Conservation (phyloP, 2,329 filamentous ascomycete genomes). For the Phyllachora maydis region DNA sequence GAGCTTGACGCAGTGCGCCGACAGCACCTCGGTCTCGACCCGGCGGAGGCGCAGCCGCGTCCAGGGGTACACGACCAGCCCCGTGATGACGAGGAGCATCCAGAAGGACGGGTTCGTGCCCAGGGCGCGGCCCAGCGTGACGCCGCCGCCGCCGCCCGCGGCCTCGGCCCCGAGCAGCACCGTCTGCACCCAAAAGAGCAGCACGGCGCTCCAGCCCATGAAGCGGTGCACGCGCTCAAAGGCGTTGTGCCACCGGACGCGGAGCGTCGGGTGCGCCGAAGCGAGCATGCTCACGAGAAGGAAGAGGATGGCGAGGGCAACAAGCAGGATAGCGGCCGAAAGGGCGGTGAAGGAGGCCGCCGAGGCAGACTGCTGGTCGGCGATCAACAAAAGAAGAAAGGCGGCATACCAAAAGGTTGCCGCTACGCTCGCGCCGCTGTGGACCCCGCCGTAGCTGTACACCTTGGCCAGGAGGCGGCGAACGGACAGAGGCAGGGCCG, state of each 20-base stretch:
- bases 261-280: slow-evolving; percentile 10
- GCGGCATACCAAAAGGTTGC: slow-evolving; percentile 23
- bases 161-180: slow-evolving; percentile 29
- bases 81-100: slow-evolving; percentile 43
- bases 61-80: slow-evolving; percentile 54
- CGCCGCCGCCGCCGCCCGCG: slow-evolving; percentile 10
- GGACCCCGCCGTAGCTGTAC: slow-evolving; percentile 30
- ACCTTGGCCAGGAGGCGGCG: slow-evolving; percentile 26
- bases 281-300: slow-evolving; percentile 10
- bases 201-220: slow-evolving; percentile 11
- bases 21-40: slow-evolving; percentile 47
- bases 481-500: slow-evolving; percentile 16
- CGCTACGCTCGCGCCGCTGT: slow-evolving; percentile 27
- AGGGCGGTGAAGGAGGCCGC: slow-evolving; percentile 6
- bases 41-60: slow-evolving; percentile 44
- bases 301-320: slow-evolving; percentile 9
- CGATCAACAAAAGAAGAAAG: slow-evolving; percentile 14
- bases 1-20: slow-evolving; percentile 49
- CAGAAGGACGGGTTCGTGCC: slow-evolving; percentile 32
- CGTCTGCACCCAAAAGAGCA: slow-evolving; percentile 42
- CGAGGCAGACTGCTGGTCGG: slow-evolving; percentile 5
- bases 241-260: slow-evolving; percentile 11
- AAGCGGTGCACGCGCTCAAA: slow-evolving; percentile 16
- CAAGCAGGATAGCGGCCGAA: slow-evolving; percentile 9
- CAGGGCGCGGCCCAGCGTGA: slow-evolving; percentile 14